Percentiles rank a stretch among this genome's conserved stretches.
These are phyloP conservation scores for Naumovozyma baii DNA, from an alignment of 805 yeast species.

Conservation along the genomic window DNA sequence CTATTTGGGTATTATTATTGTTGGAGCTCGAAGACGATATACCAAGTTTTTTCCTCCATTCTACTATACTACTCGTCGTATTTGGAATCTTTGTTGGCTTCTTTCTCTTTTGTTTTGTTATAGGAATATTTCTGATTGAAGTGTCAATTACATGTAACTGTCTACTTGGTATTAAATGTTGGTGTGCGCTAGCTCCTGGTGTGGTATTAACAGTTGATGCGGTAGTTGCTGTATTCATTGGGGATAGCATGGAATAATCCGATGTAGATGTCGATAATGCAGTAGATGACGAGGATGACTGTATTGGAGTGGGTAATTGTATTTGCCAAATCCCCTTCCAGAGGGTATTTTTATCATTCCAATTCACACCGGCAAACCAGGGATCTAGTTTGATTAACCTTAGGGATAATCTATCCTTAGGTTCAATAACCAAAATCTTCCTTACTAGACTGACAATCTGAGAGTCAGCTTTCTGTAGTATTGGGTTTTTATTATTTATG, in stretches of 20 bases:
- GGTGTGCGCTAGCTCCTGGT: slow-evolving; percentile 7
- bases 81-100: slow-evolving; percentile 24
- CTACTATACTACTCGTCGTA: slow-evolving; percentile 30
- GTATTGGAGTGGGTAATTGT: slow-evolving; percentile 21
- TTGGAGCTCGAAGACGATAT: slow-evolving; percentile 13
- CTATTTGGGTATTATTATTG: slow-evolving; percentile 1
- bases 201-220: background rate
- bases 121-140: slow-evolving; percentile 21
- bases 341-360: slow-evolving; percentile 52
- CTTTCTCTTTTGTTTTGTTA: slow-evolving; percentile 22
- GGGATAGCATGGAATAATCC: slow-evolving; percentile 2
- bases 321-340: slow-evolving; percentile 74
- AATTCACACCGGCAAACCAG: slow-evolving; percentile 62
- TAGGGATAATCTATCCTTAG: slow-evolving; percentile 53
- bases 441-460: slow-evolving; percentile 61
- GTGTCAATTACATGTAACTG: slow-evolving; percentile 25
- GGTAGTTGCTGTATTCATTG: too few relatives aligned
- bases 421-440: slow-evolving; percentile 60
- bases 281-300: slow-evolving; percentile 11
- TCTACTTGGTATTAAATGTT: slow-evolving; percentile 13
- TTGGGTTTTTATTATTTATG: slow-evolving; percentile 39
- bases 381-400: slow-evolving; percentile 51
- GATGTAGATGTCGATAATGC: slow-evolving; percentile 1
- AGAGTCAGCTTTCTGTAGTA: too few relatives aligned
- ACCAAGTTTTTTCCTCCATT: slow-evolving; percentile 30